phyloP scores from a whole-genome alignment of 257 asterid genomes.

The Echium plantagineum region DNA sequence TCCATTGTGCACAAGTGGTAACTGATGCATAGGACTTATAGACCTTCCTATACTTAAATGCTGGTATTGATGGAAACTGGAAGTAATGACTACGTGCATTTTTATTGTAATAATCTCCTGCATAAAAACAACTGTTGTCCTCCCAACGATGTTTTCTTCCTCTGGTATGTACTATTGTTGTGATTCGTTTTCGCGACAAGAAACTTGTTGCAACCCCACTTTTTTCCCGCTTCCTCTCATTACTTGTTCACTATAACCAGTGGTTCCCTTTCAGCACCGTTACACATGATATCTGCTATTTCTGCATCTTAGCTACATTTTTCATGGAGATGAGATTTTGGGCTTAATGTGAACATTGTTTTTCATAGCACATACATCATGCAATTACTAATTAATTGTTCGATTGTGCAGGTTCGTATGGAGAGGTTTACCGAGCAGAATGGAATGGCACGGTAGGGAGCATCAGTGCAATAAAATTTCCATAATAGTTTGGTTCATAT shows the following conservation, averaged over 20 bases:
- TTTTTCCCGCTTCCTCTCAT: background rate
- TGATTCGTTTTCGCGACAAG: background rate
- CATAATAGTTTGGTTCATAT: background rate
- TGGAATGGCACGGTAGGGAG: slow-evolving; percentile 91
- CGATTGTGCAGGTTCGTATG: slow-evolving; percentile 67
- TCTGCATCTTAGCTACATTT: background rate
- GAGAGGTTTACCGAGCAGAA: slow-evolving; percentile 89
- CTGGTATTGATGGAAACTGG: background rate
- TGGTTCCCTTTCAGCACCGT: background rate
- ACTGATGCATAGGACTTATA: background rate
- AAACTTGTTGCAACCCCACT: background rate
- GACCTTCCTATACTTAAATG: background rate
- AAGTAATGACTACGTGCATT: background rate
- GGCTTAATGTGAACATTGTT: background rate
- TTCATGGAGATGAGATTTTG: background rate
- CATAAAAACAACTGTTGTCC: background rate
- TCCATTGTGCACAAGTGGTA: background rate
- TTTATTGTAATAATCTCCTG: background rate
- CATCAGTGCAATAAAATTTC: background rate
- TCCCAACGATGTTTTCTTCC: background rate
- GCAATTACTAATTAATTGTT: background rate
- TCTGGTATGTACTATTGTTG: too few species aligned
- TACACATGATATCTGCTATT: background rate
- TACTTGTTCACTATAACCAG: background rate
- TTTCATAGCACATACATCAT: background rate